A percentile compares a stretch with the other conserved stretches of the same genome.
Conservation (phyloP, 495 filamentous ascomycete species). For the Venustampulla echinocandica region DNA sequence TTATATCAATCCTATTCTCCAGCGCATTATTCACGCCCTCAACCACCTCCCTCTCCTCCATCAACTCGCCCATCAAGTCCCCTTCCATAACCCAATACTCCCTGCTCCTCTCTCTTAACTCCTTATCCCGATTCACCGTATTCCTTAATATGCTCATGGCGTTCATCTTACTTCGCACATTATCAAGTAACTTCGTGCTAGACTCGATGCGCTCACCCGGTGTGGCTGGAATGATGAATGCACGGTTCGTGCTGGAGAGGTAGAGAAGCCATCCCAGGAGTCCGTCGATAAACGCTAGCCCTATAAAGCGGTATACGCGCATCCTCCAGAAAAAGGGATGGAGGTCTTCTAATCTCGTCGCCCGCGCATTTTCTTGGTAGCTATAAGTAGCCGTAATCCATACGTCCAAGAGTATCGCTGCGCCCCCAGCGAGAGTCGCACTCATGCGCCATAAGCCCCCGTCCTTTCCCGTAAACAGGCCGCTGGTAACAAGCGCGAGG, state of each 20-base stretch:
- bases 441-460: conserved; percentile 59
- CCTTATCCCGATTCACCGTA: conserved; percentile 43
- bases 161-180: conserved; percentile 34
- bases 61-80: conserved; percentile 43
- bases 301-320: conserved; percentile 47
- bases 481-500: conserved; percentile 56
- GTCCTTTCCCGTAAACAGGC: conserved; percentile 44
- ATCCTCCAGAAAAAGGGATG: conserved; percentile 62
- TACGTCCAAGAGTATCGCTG: conserved; percentile 52
- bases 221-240: conserved; percentile 34
- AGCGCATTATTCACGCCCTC: conserved; percentile 48
- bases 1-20: conserved; percentile 41
- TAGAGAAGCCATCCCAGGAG: conserved; percentile 56
- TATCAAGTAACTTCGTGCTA: conserved; percentile 29
- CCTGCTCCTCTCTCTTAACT: conserved; percentile 33
- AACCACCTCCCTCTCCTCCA: conserved; percentile 53
- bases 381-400: conserved; percentile 53
- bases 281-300: conserved; percentile 52
- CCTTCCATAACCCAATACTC: conserved; percentile 49
- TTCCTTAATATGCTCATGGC: conserved; percentile 49
- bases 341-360: conserved; percentile 47
- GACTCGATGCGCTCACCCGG: conserved; percentile 41
- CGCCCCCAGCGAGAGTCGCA: conserved; percentile 55
- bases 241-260: conserved; percentile 66
- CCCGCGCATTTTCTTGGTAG: conserved; percentile 47